Evolutionary conservation across 495 filamentous ascomycete species (phyloP).

Genomic region (Saxophila tyrrhenica): DNA sequence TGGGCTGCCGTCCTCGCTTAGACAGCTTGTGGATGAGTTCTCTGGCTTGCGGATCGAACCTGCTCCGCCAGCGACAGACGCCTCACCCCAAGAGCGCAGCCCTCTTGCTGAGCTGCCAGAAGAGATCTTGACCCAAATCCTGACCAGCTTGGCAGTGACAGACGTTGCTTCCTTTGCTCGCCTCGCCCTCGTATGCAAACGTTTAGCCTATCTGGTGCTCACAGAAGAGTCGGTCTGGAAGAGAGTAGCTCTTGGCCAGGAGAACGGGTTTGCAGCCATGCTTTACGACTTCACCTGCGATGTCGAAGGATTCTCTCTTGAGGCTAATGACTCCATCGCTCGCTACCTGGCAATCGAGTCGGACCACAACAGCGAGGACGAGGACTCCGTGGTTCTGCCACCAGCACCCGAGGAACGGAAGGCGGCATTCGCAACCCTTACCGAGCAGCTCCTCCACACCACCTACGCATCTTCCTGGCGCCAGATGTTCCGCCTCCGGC

Average conservation of each 20-base stretch:
- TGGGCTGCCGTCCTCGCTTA: slow-evolving; percentile 35
- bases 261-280: slow-evolving; percentile 76
- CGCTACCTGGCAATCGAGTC: slow-evolving; percentile 22
- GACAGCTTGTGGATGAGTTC: slow-evolving; percentile 67
- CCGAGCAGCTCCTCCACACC: slow-evolving; percentile 13
- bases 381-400: not conserved
- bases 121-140: slow-evolving; percentile 68
- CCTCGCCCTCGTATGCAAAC: slow-evolving; percentile 74
- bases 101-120: slow-evolving; percentile 67
- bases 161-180: slow-evolving; percentile 72
- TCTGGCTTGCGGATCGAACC: slow-evolving; percentile 52
- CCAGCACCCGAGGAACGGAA: slow-evolving; percentile 10
- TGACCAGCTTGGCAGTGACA: slow-evolving; percentile 56
- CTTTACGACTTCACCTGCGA: slow-evolving; percentile 63
- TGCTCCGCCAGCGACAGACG: slow-evolving; percentile 47
- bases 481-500: slow-evolving; percentile 65
- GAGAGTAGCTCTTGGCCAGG: slow-evolving; percentile 52
- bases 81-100: slow-evolving; percentile 57
- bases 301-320: slow-evolving; percentile 49
- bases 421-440: slow-evolving; percentile 11
- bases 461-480: slow-evolving; percentile 17
- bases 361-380: not conserved
- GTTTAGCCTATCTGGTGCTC: slow-evolving; percentile 69
- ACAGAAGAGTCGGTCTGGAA: slow-evolving; percentile 89
- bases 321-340: slow-evolving; percentile 13